Percentiles rank a stretch among this genome's conserved stretches.
Evolutionary conservation across 2,329 filamentous ascomycete genomes (phyloP).

Genomic region (Aciculosporium take): DNA sequence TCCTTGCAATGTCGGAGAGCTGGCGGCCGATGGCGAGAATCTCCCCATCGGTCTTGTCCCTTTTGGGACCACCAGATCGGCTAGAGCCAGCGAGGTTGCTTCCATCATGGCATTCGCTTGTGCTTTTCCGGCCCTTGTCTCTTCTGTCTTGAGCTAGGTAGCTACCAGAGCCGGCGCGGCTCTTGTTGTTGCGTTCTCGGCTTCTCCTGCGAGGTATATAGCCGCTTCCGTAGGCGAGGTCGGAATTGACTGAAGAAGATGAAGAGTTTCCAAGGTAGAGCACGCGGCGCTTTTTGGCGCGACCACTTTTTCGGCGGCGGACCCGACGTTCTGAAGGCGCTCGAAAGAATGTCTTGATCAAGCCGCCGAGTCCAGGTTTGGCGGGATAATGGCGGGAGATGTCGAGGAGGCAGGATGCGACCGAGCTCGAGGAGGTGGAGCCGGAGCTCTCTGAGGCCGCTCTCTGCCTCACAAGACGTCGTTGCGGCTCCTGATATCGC

Average conservation of each 20-base stretch:
- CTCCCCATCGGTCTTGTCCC: conserved; percentile 39
- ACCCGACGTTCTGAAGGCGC: conserved; percentile 41
- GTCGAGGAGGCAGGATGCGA: conserved; percentile 48
- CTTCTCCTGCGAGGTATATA: conserved; percentile 31
- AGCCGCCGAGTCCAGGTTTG: conserved; percentile 34
- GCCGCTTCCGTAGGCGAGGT: conserved; percentile 53
- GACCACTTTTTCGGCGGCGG: conserved; percentile 23
- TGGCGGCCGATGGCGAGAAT: conserved; percentile 41
- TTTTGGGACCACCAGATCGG: conserved; percentile 7
- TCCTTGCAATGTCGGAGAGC: conserved; percentile 36
- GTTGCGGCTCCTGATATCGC: conserved; percentile 8
- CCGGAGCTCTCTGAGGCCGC: conserved; percentile 20
- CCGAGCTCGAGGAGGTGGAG: conserved; percentile 32
- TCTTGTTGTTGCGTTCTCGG: conserved; percentile 11
- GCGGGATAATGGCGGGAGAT: conserved; percentile 43
- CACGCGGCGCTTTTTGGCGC: conserved; percentile 37
- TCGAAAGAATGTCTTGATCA: conserved; percentile 49
- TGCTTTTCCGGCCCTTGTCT: not conserved
- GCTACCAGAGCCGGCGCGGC: conserved; percentile 2
- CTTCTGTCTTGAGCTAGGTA: not conserved
- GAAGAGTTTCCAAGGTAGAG: conserved; percentile 48
- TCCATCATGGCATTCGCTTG: not conserved
- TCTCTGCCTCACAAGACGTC: conserved; percentile 4
- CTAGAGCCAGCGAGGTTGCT: not conserved
- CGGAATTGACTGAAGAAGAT: conserved; percentile 52